phyloP scores from a whole-genome alignment of 192 early-diverging fungal genomes.

The Fimicolochytrium jonesii region DNA sequence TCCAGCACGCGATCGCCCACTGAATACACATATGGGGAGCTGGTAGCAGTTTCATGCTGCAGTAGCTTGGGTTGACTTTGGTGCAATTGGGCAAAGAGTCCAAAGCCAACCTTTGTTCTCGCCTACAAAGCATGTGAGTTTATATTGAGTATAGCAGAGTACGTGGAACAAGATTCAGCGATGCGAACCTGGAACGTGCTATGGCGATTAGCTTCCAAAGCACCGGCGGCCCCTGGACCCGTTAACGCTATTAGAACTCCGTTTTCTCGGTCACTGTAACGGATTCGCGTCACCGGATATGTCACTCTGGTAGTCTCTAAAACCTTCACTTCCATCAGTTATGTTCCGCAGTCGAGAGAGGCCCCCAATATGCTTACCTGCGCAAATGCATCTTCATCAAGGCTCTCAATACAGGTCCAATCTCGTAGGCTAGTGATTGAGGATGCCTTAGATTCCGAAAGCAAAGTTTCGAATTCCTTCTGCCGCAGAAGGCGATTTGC shows the following conservation, averaged over 20 bases:
- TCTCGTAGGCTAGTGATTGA: constrained; percentile 25
- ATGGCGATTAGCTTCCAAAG: constrained; percentile 3
- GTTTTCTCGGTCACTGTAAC: constrained; percentile 17
- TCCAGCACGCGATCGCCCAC: constrained; percentile 32
- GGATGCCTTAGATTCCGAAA: background rate
- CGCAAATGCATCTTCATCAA: constrained; percentile 21
- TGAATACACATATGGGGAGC: constrained; percentile 20
- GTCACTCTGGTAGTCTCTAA: background rate
- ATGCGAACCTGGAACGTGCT: constrained; percentile 15
- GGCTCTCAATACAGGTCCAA: constrained; percentile 33
- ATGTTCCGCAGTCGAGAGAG: background rate
- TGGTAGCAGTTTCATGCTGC: background rate
- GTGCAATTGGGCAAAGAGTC: constrained; percentile 28
- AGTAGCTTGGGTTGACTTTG: constrained; percentile 3
- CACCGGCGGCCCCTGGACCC: constrained; percentile 29
- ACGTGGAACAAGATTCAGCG: background rate
- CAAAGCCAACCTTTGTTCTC: constrained; percentile 42
- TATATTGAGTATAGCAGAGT: background rate
- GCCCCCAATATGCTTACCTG: constrained; percentile 11
- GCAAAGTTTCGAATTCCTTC: constrained; percentile 10
- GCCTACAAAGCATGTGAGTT: constrained; percentile 22
- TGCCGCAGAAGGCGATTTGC: constrained; percentile 12
- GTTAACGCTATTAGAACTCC: constrained; percentile 26
- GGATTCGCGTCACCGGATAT: background rate
- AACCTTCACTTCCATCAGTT: background rate